phyloP scores from a whole-genome alignment of 768 basidiomycete genomes.

The Kwoniella shandongensis region DNA sequence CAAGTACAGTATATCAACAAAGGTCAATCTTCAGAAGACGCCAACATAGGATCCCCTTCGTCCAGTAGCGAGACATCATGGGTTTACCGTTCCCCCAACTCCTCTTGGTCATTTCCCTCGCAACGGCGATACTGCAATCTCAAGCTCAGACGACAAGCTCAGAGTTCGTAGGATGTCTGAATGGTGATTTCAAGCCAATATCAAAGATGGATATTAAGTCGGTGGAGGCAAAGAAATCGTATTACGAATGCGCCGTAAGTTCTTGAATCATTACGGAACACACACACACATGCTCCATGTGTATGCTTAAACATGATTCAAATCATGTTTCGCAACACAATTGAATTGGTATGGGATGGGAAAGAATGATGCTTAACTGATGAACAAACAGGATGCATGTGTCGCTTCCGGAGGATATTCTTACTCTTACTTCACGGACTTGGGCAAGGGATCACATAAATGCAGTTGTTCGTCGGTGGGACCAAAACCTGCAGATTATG shows the following conservation, averaged over 20 bases:
- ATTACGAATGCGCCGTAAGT: conserved; percentile 10
- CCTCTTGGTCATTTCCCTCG: too few relatives aligned
- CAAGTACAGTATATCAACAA: too few relatives aligned
- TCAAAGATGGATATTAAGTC: neutral
- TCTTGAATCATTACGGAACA: neutral
- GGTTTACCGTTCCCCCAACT: too few relatives aligned
- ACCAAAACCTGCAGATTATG: neutral
- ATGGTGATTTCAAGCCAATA: neutral
- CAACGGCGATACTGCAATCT: too few relatives aligned
- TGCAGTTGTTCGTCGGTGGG: conserved; percentile 2
- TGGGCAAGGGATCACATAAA: neutral
- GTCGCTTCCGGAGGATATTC: conserved; percentile 2
- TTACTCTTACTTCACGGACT: conserved; percentile 8
- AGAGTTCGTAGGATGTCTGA: conserved; percentile 5
- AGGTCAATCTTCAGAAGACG: too few relatives aligned
- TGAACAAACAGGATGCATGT: neutral
- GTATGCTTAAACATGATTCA: too few relatives aligned
- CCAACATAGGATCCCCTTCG: too few relatives aligned
- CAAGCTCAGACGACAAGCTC: neutral
- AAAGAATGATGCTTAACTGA: neutral
- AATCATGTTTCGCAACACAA: too few relatives aligned
- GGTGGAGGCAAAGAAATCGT: neutral
- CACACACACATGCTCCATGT: too few relatives aligned
- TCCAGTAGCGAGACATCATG: too few relatives aligned
- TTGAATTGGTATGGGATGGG: too few relatives aligned